Base-by-base conservation (phyloP, 176 grass and related monocot genomes). In the Stipa capillata region DNA sequence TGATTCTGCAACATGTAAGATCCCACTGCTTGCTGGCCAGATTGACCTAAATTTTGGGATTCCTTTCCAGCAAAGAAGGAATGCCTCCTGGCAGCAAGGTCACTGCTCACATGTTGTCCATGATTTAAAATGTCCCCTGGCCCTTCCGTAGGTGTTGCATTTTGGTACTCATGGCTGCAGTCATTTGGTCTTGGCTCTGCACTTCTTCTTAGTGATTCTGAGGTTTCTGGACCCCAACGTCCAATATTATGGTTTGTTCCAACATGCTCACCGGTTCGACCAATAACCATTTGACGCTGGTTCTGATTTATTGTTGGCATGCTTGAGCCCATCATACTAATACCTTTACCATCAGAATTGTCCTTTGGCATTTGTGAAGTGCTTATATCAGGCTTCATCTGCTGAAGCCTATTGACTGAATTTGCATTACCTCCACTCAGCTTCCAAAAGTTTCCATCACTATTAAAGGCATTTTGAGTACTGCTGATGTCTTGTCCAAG, bases 1-100 rank as follows among this genome's bases (percentile, higher is more conserved):
- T 87, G 85, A 71, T 89, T 90, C 76, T 83, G 88, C 62, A 88
- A 80, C 77, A 87, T 89, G 60, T 78, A 79, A 84, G 83, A 67
- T 69, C 81, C 77, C 70, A 85, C 75, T 54, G 79, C 78, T 83
- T 86, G 84, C 58, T 87, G 82, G 69, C 76, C 72, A 48, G 83
- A 84, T 42, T 87, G 87, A 44, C 66, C 67, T 13, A 37, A 43
- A 76, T 82, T 79, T 37, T 82, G 84, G 9, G 78, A 49, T 49
- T 83, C 77, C 16, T 81, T 90, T 74, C 78, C 73, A 79, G 66
- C 52, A 66, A 90, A 85, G 11, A 55, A 60, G 20, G 87, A 69
- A 83, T 88, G 74, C 58, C 48, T 82, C 77, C 74, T 90, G 35
- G 49, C 63, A 86, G 74, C 40, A 86, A 74, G 73, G 74, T 81